Evolutionary conservation across 2,329 filamentous ascomycete genomes (phyloP), one percentile per base, ranked within the genome.

Genomic region (Eutypella sp.): DNA sequence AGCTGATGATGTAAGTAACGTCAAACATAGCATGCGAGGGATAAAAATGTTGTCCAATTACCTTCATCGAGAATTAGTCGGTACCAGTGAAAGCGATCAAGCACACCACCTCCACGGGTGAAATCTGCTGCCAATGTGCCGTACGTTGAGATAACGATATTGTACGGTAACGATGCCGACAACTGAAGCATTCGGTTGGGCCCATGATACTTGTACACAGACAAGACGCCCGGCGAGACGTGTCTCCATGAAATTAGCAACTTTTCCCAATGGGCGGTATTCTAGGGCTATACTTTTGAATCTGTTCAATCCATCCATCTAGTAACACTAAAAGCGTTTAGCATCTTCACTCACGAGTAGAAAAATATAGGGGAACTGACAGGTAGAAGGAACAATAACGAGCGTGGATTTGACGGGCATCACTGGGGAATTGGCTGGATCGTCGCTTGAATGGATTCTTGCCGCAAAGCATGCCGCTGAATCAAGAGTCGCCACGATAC

Each of bases 11-110:
- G n/a, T 16, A 22, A 25, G 16, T 15, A 43, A 15, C 40, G 41
- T 19, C 8, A 41, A 6, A 18, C 15, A 23, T 6, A 29, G 15
- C 8, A 25, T 33, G 7, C 10, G 18, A 23, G 18, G 19, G 8
- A 9, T 13, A 23, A 29, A 8, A 31, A 5, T 11, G 18, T 38
- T 2, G 18, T 11, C 11, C 34, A 31, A 36, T 4, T 33, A 58
- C 56, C 56, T 56, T 58, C 56, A 23, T 58, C 56, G 4, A 58
- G 19, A 33, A 56, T 42, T 3, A 56, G 31, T 2, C 48, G 44
- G 19, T 47, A 48, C 54, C 54, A 53, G 19, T 48, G 44, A 18
- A 53, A 48, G 4, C 33, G 37, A 20, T 20, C 11, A 5, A 57
- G 48, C 15, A 50, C 42, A 6, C 48, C 50, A 22, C 48, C 48